These are phyloP conservation scores for Prunus mume DNA, from an alignment of 306 rosid species.

Conservation along the genomic window DNA sequence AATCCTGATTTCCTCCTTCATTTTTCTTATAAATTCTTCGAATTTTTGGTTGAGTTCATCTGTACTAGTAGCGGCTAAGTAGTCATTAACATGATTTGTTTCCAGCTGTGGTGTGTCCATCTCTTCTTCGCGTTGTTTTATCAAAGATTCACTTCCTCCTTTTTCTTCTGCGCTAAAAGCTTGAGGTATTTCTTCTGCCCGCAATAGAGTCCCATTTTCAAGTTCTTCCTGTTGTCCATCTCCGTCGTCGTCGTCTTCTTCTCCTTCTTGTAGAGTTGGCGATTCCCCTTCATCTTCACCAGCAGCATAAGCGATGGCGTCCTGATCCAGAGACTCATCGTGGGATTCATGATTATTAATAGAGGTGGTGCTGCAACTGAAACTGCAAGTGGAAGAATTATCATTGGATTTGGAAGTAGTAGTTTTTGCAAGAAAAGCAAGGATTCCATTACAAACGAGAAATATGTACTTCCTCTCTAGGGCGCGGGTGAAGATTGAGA, in stretches of 20 bases:
- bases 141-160: neutral
- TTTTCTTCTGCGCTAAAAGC: neutral
- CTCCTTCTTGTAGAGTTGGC: neutral
- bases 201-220: slow-evolving; percentile 2
- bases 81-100: neutral
- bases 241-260: slow-evolving; percentile 14
- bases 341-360: neutral
- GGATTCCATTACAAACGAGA: slow-evolving; percentile 63
- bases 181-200: slow-evolving; percentile 2
- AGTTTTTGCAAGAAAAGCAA: slow-evolving; percentile 51
- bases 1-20: slow-evolving; percentile 38
- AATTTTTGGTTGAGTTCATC: slow-evolving; percentile 66
- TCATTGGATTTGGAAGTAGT: too few species aligned
- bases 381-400: neutral
- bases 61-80: slow-evolving; percentile 13
- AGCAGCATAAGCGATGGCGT: neutral
- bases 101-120: slow-evolving; percentile 1
- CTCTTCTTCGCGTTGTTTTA: slow-evolving; percentile 11
- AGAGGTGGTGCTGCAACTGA: neutral
- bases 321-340: neutral
- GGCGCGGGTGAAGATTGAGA: slow-evolving; percentile 47
- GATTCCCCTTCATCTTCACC: slow-evolving; percentile 12
- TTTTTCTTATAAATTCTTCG: slow-evolving; percentile 64
- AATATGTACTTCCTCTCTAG: slow-evolving; percentile 70
- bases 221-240: slow-evolving; percentile 14